These are phyloP conservation scores for Iberis amara DNA, from an alignment of 441 rosid genomes.

Conservation along the genomic window DNA sequence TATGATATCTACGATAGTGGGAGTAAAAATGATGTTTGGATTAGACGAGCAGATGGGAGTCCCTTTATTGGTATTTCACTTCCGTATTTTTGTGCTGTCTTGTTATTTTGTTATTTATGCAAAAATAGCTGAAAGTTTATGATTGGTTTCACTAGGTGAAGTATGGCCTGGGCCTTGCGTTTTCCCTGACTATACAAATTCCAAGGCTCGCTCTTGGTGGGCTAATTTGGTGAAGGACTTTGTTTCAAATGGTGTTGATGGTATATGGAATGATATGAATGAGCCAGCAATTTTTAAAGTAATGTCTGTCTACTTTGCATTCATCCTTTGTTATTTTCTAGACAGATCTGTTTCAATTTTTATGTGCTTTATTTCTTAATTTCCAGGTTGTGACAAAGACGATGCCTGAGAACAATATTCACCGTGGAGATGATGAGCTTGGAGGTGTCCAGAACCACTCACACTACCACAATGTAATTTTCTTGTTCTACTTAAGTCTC, in stretches of 20 bases:
- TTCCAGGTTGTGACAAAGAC: constrained; percentile 78
- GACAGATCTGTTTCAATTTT: constrained; percentile 23
- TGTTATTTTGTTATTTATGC: background rate
- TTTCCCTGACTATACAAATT: constrained; percentile 83
- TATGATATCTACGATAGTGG: constrained; percentile 72
- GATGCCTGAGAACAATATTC: constrained; percentile 84
- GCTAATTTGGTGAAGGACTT: constrained; percentile 73
- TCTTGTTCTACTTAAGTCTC: constrained; percentile 19
- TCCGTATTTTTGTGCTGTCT: constrained; percentile 12
- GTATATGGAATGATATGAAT: constrained; percentile 98
- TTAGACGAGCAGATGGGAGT: constrained; percentile 59
- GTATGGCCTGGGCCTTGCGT: constrained; percentile 99
- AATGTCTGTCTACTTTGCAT: constrained; percentile 5
- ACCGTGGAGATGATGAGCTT: constrained; percentile 71
- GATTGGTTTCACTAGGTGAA: constrained; percentile 48
- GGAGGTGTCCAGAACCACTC: constrained; percentile 84
- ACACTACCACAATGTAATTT: constrained; percentile 82
- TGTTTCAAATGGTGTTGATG: constrained; percentile 80
- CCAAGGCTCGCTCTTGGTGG: constrained; percentile 88
- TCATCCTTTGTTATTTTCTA: background rate
- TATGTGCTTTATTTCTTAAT: constrained; percentile 3
- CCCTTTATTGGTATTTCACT: constrained; percentile 55
- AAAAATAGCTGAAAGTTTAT: constrained; percentile 15
- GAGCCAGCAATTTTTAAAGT: constrained; percentile 94
- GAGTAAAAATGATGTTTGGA: constrained; percentile 56